Evolutionary conservation across 1,139 yeast genomes (phyloP).

Genomic region (Suhomyces yuchorum): DNA sequence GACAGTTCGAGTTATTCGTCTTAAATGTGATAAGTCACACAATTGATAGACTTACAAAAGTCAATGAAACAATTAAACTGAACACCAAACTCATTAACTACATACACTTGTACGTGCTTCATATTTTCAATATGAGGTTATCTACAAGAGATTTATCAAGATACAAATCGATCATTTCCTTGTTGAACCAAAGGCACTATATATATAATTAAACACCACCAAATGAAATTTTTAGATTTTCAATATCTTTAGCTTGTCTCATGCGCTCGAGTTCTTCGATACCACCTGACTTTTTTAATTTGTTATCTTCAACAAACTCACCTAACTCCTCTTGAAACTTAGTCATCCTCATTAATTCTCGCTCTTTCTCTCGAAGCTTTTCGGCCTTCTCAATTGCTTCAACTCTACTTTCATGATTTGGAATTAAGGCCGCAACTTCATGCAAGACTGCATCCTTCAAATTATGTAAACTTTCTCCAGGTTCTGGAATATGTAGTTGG

Average conservation of each 20-base stretch:
- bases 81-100: neutral
- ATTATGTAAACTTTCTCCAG: slow-evolving; percentile 63
- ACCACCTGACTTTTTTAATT: slow-evolving; percentile 82
- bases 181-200: neutral
- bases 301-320: slow-evolving; percentile 76
- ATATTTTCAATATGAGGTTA: neutral
- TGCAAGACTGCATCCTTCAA: slow-evolving; percentile 77
- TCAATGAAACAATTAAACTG: neutral
- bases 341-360: slow-evolving; percentile 55
- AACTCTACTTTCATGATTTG: slow-evolving; percentile 80
- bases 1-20: neutral
- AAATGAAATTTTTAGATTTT: slow-evolving; percentile 56
- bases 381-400: slow-evolving; percentile 92
- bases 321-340: slow-evolving; percentile 88
- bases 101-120: neutral
- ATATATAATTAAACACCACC: slow-evolving; percentile 24
- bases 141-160: neutral
- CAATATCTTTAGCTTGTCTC: slow-evolving; percentile 67
- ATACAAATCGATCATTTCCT: neutral
- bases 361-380: slow-evolving; percentile 71
- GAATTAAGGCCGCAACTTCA: slow-evolving; percentile 77
- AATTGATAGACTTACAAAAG: neutral
- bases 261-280: slow-evolving; percentile 78
- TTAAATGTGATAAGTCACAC: neutral
- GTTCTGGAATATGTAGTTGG: slow-evolving; percentile 55